Conservation (phyloP, 2,329 filamentous ascomycete genomes). For the Penicillium sp. region DNA sequence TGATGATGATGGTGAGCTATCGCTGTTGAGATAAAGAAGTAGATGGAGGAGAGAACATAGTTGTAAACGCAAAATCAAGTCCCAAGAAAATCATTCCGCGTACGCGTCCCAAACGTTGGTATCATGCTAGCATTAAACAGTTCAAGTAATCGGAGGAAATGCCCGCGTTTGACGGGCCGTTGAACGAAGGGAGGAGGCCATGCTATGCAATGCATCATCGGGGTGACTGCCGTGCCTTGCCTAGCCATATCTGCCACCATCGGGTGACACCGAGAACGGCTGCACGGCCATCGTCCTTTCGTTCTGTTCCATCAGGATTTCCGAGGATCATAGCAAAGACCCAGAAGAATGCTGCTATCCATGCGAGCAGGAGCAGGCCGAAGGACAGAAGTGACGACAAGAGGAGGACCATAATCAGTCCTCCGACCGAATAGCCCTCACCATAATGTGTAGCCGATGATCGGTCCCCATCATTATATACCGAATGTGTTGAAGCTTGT, state of each 20-base stretch:
- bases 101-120: slow-evolving; percentile 33
- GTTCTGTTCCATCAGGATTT: slow-evolving; percentile 64
- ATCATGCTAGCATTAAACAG: slow-evolving; percentile 31
- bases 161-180: slow-evolving; percentile 15
- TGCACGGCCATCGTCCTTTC: slow-evolving; percentile 64
- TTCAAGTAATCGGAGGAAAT: slow-evolving; percentile 16
- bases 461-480: slow-evolving; percentile 49
- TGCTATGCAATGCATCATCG: slow-evolving; percentile 12
- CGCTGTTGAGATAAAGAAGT: slow-evolving; percentile 5
- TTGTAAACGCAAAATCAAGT: background rate
- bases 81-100: slow-evolving; percentile 27
- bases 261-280: slow-evolving; percentile 62
- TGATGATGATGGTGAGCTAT: slow-evolving; percentile 8
- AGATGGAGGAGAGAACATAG: background rate
- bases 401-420: slow-evolving; percentile 58
- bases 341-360: slow-evolving; percentile 67
- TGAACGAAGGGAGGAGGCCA: slow-evolving; percentile 3
- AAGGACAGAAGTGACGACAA: slow-evolving; percentile 62
- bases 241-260: slow-evolving; percentile 66
- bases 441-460: slow-evolving; percentile 33
- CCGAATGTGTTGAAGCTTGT: slow-evolving; percentile 35
- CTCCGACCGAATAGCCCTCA: slow-evolving; percentile 41
- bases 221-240: slow-evolving; percentile 34
- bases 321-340: slow-evolving; percentile 65
- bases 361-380: slow-evolving; percentile 60